Percentiles rank a stretch among this genome's conserved stretches.
These are phyloP conservation scores for Ogataea populi-albae DNA, from an alignment of 805 yeast species.

Conservation along the genomic window DNA sequence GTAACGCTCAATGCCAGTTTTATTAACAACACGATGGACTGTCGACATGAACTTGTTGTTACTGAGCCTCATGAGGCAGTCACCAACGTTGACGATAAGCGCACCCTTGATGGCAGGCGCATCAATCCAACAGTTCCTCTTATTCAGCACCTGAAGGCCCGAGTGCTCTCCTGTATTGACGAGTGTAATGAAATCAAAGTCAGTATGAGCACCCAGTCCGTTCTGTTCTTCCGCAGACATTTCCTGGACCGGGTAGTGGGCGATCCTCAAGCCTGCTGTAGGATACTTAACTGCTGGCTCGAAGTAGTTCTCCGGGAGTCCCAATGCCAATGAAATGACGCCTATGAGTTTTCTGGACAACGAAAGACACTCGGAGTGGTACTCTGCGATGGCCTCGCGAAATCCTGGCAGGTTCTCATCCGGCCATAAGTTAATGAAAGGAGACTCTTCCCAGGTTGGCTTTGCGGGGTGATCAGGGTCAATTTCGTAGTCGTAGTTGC, in stretches of 20 bases:
- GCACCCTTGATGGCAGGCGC: conserved; percentile 9
- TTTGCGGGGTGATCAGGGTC: conserved; percentile 18
- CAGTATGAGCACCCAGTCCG: conserved; percentile 36
- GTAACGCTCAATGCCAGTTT: conserved; percentile 12
- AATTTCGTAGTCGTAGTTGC: conserved; percentile 18
- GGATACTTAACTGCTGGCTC: conserved; percentile 24
- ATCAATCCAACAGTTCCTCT: conserved; percentile 12
- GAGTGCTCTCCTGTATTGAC: conserved; percentile 20
- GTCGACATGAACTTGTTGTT: conserved; percentile 13
- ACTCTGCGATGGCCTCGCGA: conserved; percentile 7
- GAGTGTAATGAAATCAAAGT: conserved; percentile 31
- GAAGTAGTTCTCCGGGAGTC: conserved; percentile 23
- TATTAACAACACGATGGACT: conserved; percentile 13
- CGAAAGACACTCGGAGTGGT: background rate
- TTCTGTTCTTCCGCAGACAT: conserved; percentile 24
- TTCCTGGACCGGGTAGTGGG: conserved; percentile 31
- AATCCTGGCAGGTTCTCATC: conserved; percentile 20
- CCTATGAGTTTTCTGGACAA: conserved; percentile 14
- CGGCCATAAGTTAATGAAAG: conserved; percentile 26
- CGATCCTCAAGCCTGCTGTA: conserved; percentile 27
- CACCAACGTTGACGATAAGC: conserved; percentile 12
- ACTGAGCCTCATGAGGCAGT: conserved; percentile 9
- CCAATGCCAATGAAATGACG: conserved; percentile 26
- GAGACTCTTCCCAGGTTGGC: background rate
- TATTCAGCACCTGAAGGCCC: conserved; percentile 11